Evolutionary conservation across 176 grass and related monocot genomes (phyloP).

Genomic region (Guadua angustifolia): DNA sequence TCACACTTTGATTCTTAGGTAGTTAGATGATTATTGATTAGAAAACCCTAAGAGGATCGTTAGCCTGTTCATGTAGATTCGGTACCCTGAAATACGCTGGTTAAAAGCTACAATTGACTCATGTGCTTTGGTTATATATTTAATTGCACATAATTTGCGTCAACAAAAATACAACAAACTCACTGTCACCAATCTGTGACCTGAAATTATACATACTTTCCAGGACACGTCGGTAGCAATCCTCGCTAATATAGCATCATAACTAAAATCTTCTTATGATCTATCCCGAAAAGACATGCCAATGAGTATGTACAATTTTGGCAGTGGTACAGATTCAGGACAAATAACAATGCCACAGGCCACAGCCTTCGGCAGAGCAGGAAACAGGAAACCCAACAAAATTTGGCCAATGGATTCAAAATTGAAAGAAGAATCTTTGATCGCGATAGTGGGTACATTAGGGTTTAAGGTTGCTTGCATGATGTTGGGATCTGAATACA

Average conservation of each 20-base stretch:
- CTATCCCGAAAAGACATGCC: neutral
- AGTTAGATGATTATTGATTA: no score
- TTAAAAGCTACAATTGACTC: no score
- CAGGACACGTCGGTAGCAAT: neutral
- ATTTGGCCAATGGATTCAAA: neutral
- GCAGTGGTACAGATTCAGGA: neutral
- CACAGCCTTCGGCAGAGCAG: neutral
- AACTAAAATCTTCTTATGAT: neutral
- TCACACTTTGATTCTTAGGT: no score
- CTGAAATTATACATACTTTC: conserved; percentile 21
- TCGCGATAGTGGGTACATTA: neutral
- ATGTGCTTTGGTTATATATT: no score
- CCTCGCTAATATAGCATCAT: neutral
- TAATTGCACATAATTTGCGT: no score
- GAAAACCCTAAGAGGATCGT: no score
- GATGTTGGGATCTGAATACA: no score
- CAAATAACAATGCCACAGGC: neutral
- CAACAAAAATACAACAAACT: neutral
- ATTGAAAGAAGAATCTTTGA: neutral
- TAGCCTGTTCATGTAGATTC: no score
- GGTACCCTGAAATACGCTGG: no score
- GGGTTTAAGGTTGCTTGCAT: conserved; percentile 22
- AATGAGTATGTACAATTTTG: neutral
- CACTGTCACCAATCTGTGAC: neutral
- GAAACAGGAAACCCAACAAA: conserved; percentile 7